A percentile compares a stretch with the other conserved stretches of the same genome.
Evolutionary conservation across 371 early-diverging fungal species (phyloP).

Genomic region (Mucor saturninus): DNA sequence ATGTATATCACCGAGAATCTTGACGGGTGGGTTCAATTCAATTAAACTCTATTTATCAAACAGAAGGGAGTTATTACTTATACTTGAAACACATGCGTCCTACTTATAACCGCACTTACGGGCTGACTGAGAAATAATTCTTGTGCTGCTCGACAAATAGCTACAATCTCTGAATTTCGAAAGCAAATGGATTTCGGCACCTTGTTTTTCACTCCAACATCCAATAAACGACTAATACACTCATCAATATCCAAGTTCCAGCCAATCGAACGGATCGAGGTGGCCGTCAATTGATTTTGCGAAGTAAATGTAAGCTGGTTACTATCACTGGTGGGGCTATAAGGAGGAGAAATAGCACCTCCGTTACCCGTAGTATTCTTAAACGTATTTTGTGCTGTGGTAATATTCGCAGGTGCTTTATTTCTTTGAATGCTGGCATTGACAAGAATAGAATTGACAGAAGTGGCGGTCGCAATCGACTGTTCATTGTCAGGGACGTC

Average conservation of each 20-base stretch:
- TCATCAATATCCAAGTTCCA: conserved; percentile 82
- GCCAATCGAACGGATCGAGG: conserved; percentile 49
- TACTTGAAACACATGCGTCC: not conserved
- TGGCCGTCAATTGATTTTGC: conserved; percentile 51
- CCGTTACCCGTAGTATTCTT: not conserved
- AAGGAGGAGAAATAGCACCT: conserved; percentile 7
- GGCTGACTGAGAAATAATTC: conserved; percentile 94
- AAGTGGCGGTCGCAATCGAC: conserved; percentile 48
- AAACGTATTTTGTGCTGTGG: conserved; percentile 9
- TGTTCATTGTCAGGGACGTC: conserved; percentile 53
- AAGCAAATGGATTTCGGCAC: conserved; percentile 75
- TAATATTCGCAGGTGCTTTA: not conserved
- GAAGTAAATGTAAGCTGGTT: conserved; percentile 47
- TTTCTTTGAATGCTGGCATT: conserved; percentile 24
- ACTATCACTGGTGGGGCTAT: not conserved
- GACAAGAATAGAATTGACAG: conserved; percentile 52
- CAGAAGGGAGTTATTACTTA: not conserved
- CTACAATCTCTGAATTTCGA: conserved; percentile 88
- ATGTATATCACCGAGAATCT: conserved; percentile 96
- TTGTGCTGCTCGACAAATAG: conserved; percentile 86
- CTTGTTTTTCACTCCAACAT: conserved; percentile 75
- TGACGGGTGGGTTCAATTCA: conserved; percentile 93
- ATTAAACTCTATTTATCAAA: conserved; percentile 66
- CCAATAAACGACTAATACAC: conserved; percentile 81
- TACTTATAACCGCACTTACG: conserved; percentile 24